Evolutionary conservation across 73 alveolate genomes (phyloP).

Genomic region (Durusdinium trenchii): DNA sequence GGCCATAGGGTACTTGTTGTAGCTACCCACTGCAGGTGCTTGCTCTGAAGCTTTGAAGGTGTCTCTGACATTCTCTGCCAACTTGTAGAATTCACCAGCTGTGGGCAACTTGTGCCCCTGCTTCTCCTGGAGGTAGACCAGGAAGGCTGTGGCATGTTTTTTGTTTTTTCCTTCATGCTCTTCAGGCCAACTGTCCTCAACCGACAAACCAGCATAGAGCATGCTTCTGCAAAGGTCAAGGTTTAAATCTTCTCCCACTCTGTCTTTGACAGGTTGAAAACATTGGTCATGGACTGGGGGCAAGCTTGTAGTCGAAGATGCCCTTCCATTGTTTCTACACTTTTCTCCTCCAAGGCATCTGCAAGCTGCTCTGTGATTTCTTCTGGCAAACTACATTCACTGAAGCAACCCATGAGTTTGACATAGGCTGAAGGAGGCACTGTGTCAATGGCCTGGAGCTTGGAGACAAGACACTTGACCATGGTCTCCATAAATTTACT

Average conservation of each 20-base stretch:
- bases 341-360: neutral
- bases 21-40: neutral
- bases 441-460: neutral
- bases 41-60: neutral
- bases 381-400: neutral
- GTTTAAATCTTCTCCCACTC: neutral
- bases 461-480: neutral
- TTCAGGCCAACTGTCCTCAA: neutral
- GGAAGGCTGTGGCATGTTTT: neutral
- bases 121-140: neutral
- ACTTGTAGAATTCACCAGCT: neutral
- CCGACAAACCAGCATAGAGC: neutral
- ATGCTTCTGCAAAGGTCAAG: neutral
- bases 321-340: neutral
- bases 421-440: neutral
- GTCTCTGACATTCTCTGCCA: neutral
- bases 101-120: neutral
- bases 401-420: neutral
- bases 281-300: neutral
- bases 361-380: neutral
- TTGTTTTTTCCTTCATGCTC: neutral
- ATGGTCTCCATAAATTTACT: neutral
- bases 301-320: neutral
- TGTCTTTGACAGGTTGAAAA: neutral
- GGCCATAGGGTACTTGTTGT: neutral